Evolutionary conservation across 257 asterid genomes (phyloP), one percentile per base, ranked within the genome.

Genomic region (Leonotis leonurus): DNA sequence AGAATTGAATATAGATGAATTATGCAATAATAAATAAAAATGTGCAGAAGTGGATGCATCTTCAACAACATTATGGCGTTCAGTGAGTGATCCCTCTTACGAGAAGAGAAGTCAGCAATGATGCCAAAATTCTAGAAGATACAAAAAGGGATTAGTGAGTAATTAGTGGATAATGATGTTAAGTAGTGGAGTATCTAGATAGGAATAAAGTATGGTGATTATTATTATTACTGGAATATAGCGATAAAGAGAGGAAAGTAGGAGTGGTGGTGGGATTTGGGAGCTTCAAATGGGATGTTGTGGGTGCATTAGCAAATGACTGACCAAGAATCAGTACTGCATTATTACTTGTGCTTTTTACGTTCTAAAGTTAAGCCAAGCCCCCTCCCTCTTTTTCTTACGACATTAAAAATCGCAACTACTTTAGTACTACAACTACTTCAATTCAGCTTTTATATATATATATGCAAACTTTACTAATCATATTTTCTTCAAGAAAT

Each of bases 51-150:
- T 24, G 40, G 86, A 83, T 33, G 21, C 73, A 7, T 69, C 77
- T 5, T 76, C 57, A 0, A 27, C 80, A 11, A 66, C 74, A 4
- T 69, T 85, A 36, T 69, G 77, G 24, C 87, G 96, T 26, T 82
- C 91, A 14, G 85, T 60, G 53, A 83, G 94, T 54, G 96, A 85
- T 50, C 85, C 86, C 14, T 81, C 88, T 16, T 65, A 76, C 27
- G 95, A 84, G 64, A 80, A 81, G 61, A 76, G 82, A 7, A n/a
- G n/a, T n/a, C n/a, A n/a, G 63, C 26, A 20, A 75, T 46, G 40
- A 60, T 60, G 71, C 39, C 67, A 29, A 71, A 71, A 3, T 73
- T 44, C 60, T 55, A 33, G 83, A 59, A 56, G 69, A 69, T 27
- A 74, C 58, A 60, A 61, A 41, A 29, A 41, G 2, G 21, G 50